These are phyloP conservation scores for Pleurotus platypus DNA, from an alignment of 768 basidiomycete genomes.

Conservation along the genomic window DNA sequence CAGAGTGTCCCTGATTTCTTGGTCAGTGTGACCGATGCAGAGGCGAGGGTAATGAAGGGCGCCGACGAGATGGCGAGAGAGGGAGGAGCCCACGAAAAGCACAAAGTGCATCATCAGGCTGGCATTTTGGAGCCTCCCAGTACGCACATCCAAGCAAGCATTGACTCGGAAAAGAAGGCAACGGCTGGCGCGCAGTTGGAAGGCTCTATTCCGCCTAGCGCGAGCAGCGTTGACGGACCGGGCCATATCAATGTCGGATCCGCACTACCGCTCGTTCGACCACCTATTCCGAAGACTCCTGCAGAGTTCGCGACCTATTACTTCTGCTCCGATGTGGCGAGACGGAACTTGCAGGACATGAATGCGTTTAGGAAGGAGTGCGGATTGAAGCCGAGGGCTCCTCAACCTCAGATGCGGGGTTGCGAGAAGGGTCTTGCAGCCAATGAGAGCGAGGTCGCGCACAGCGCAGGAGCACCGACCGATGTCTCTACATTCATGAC, in stretches of 20 bases:
- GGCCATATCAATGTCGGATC: not conserved
- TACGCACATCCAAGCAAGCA: not conserved
- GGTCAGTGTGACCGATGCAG: constrained; percentile 48
- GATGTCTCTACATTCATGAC: no score
- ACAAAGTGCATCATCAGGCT: not conserved
- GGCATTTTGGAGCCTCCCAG: not conserved
- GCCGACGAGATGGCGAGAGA: not conserved
- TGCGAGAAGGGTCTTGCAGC: not conserved
- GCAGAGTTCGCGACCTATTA: constrained; percentile 41
- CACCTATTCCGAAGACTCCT: constrained; percentile 36
- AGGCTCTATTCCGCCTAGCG: not conserved
- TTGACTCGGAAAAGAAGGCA: not conserved
- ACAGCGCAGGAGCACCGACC: no score
- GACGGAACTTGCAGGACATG: constrained; percentile 41
- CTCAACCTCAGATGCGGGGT: not conserved
- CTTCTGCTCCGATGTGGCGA: constrained; percentile 24
- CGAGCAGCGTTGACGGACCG: not conserved
- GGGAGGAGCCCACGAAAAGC: not conserved
- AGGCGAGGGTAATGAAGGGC: not conserved
- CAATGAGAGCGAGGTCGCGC: no score
- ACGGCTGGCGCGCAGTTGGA: not conserved
- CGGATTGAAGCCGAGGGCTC: constrained; percentile 37
- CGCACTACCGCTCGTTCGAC: not conserved
- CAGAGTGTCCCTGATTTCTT: constrained; percentile 67
- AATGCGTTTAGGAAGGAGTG: constrained; percentile 40